Evolutionary conservation across 257 asterid species (phyloP).

Genomic region (Voacanga thouarsii): DNA sequence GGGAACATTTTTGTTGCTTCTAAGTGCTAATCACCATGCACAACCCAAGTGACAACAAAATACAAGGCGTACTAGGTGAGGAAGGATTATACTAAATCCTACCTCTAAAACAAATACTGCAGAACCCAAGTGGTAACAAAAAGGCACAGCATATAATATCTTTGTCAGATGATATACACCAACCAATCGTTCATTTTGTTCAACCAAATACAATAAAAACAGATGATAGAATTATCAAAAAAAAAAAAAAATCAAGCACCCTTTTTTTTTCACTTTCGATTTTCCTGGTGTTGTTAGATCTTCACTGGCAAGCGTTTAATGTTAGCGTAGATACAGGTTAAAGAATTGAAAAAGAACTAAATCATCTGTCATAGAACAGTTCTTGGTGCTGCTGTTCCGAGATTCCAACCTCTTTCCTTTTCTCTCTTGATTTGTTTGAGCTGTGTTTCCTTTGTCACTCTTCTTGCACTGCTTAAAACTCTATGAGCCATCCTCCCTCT

Average conservation of each 20-base stretch:
- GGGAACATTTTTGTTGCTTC: no score
- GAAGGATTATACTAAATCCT: no score
- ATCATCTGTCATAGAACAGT: conserved; percentile 37
- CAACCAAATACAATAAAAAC: not conserved
- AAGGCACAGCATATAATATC: not conserved
- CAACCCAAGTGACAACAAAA: no score
- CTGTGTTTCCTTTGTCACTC: conserved; percentile 54
- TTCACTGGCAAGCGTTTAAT: not conserved
- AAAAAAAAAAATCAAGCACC: not conserved
- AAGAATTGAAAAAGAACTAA: not conserved
- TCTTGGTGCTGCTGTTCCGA: conserved; percentile 56
- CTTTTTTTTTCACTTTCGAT: not conserved
- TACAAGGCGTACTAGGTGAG: no score
- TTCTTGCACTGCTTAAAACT: conserved; percentile 58
- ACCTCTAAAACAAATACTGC: not conserved
- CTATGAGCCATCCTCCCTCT: conserved; percentile 70
- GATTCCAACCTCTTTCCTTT: conserved; percentile 89
- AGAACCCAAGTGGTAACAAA: not conserved
- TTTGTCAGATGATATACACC: not conserved
- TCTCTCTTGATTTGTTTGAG: conserved; percentile 62
- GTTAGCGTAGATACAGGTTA: not conserved
- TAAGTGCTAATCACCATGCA: no score
- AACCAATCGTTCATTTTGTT: not conserved
- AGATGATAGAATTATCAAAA: conserved; percentile 15
- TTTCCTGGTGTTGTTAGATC: not conserved